phyloP scores from a whole-genome alignment of 352 stramenopile genomes.

The Phytopythium aichiense region DNA sequence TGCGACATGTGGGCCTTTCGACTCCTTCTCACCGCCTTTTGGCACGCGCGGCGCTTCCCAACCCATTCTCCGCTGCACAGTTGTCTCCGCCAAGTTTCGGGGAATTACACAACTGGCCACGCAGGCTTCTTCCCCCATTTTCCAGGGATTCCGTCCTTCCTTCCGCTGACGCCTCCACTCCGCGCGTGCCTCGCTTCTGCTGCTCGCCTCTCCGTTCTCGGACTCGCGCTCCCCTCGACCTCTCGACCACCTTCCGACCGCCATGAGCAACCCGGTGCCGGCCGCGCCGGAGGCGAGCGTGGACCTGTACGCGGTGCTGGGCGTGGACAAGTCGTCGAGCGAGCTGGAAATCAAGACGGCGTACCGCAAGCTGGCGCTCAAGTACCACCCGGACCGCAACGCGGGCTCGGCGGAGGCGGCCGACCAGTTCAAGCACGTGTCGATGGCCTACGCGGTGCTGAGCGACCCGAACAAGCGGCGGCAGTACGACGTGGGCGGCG shows the following conservation, averaged over 20 bases:
- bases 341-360: slow-evolving; percentile 89
- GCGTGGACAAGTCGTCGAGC: slow-evolving; percentile 82
- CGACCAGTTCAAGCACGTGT: slow-evolving; percentile 85
- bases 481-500: slow-evolving; percentile 77
- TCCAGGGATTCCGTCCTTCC: too few species aligned
- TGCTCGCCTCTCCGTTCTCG: background rate
- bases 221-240: background rate
- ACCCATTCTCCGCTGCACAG: background rate
- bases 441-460: slow-evolving; percentile 81
- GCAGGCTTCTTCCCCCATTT: too few species aligned
- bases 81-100: too few species aligned
- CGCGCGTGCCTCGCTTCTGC: too few species aligned
- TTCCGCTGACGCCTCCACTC: too few species aligned
- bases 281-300: slow-evolving; percentile 50
- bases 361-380: slow-evolving; percentile 88
- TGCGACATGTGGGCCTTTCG: background rate
- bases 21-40: background rate
- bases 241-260: background rate
- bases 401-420: slow-evolving; percentile 67
- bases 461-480: slow-evolving; percentile 86
- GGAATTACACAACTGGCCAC: too few species aligned
- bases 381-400: slow-evolving; percentile 89
- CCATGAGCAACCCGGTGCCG: slow-evolving; percentile 51
- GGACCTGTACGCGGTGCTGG: slow-evolving; percentile 88
- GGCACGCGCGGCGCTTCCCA: background rate